A percentile compares a stretch with the other conserved stretches of the same genome.
Evolutionary conservation across 1,284 basidiomycete species (phyloP).

Genomic region (Apiotrichum akiyoshidainum): DNA sequence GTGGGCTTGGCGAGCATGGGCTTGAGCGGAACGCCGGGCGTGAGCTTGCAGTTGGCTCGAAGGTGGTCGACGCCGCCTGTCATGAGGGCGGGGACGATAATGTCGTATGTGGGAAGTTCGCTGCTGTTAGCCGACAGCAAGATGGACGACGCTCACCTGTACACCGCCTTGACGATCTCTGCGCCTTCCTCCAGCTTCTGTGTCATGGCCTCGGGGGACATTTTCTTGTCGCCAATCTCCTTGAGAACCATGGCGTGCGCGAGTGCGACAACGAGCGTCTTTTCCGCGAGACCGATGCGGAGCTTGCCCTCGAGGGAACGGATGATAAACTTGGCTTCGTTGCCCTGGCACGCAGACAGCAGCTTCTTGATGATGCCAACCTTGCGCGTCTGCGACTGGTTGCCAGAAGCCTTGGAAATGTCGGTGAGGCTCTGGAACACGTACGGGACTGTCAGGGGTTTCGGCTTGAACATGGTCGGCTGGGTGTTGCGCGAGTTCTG

Average conservation of each 20-base stretch:
- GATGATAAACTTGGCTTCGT: constrained; percentile 88
- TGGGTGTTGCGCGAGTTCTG: constrained; percentile 91
- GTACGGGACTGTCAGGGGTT: constrained; percentile 78
- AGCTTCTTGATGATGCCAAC: constrained; percentile 93
- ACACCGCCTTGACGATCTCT: constrained; percentile 81
- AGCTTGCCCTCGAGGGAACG: constrained; percentile 95
- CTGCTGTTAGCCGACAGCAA: constrained; percentile 51
- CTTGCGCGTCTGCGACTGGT: constrained; percentile 90
- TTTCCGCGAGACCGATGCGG: constrained; percentile 93
- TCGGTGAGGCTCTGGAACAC: constrained; percentile 84
- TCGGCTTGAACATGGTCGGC: constrained; percentile 91
- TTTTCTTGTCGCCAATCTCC: constrained; percentile 72
- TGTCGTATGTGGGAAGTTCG: constrained; percentile 89
- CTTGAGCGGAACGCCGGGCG: constrained; percentile 88
- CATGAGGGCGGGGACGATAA: constrained; percentile 88
- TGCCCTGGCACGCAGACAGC: constrained; percentile 81
- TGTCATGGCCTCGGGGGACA: constrained; percentile 70
- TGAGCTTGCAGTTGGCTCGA: constrained; percentile 77
- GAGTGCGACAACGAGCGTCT: constrained; percentile 82
- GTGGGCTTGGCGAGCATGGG: constrained; percentile 99
- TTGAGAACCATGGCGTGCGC: constrained; percentile 80
- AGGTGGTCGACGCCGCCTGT: constrained; percentile 72
- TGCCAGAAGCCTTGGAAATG: constrained; percentile 78
- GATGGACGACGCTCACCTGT: constrained; percentile 60
- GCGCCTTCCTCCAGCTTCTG: constrained; percentile 74